Evolutionary conservation across 2,329 filamentous ascomycete genomes (phyloP), one percentile per base, ranked within the genome.

Genomic region (Rhexocercosporidium sp.): DNA sequence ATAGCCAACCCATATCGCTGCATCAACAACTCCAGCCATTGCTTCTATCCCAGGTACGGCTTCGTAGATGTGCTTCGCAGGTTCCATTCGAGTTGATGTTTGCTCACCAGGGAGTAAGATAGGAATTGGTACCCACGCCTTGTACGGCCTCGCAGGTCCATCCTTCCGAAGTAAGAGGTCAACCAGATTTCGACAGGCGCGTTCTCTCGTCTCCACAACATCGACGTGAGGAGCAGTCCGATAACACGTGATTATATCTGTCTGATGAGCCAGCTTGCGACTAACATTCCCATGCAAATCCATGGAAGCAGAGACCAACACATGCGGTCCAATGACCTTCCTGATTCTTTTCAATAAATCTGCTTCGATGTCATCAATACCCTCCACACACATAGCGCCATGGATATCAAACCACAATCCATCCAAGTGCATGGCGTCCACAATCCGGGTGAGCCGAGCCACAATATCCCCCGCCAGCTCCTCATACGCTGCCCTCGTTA

Each of bases 331-430:
- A 22, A 85, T 79, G 3, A 85, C 80, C 0, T 59, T 66, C 2
- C 84, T 78, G 14, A 85, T 79, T 0, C 83, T 81, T 14, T 74
- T 73, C 22, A 86, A 76, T 31, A 86, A 79, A 63, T 84, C 81
- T 1, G 78, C 79, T 66, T 86, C 84, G 1, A 74, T 75, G 70
- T 86, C 84, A 44, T 83, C 80, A 5, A 85, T 63, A 0, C 76
- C 82, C 41, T 85, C 81, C 0, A 86, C 84, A 53, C 81, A 83
- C 84, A 86, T 86, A 3, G 84, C 84, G 16, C 84, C 84, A 69
- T 86, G 84, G 34, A 86, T 86, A 67, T 86, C 84, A 64, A 84
- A 84, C 84, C 84, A 86, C 8, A 86, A 72, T 1, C 84, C 84
- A 61, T 86, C 80, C 1, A 86, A 47, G 8, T 31, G n/a, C 12